These are phyloP conservation scores for Orobanche coerulescens DNA, from an alignment of 257 asterid genomes.

Conservation along the genomic window DNA sequence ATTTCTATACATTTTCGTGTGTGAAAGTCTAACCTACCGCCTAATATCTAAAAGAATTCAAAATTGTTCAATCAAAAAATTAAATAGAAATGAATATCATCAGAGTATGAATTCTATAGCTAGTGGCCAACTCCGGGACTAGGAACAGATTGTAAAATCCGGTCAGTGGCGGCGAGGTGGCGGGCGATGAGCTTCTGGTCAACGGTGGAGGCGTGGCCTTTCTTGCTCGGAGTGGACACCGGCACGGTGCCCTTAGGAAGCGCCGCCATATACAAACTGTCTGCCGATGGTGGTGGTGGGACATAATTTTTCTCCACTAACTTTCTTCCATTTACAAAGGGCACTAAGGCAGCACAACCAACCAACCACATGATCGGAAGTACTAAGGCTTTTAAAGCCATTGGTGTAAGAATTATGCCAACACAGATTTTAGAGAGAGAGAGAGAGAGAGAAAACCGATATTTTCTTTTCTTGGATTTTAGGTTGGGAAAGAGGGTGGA, in stretches of 20 bases:
- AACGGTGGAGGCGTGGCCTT: slow-evolving; percentile 36
- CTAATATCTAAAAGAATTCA: slow-evolving; percentile 20
- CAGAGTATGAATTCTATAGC: background rate
- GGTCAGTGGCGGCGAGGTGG: slow-evolving; percentile 43
- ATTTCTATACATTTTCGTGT: slow-evolving; percentile 8
- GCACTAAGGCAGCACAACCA: slow-evolving; percentile 16
- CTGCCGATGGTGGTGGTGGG: slow-evolving; percentile 21
- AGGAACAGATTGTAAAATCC: slow-evolving; percentile 65
- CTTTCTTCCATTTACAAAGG: slow-evolving; percentile 38
- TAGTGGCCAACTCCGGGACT: slow-evolving; percentile 73
- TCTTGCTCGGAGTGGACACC: slow-evolving; percentile 45
- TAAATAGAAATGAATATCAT: background rate
- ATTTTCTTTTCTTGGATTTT: background rate
- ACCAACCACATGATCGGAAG: slow-evolving; percentile 21
- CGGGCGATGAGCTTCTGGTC: slow-evolving; percentile 41
- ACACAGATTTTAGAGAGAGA: background rate
- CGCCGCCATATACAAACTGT: slow-evolving; percentile 28
- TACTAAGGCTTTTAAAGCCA: slow-evolving; percentile 20
- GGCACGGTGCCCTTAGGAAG: slow-evolving; percentile 54
- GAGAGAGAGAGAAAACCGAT: too few relatives aligned
- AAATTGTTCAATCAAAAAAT: slow-evolving; percentile 11
- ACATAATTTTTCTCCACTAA: background rate
- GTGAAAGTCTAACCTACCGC: slow-evolving; percentile 14
- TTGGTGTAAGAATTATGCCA: background rate
- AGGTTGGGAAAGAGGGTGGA: slow-evolving; percentile 6